Percentiles rank a stretch among this genome's conserved stretches.
These are phyloP conservation scores for Passiflora organensis DNA, from an alignment of 345 rosid species.

Conservation along the genomic window DNA sequence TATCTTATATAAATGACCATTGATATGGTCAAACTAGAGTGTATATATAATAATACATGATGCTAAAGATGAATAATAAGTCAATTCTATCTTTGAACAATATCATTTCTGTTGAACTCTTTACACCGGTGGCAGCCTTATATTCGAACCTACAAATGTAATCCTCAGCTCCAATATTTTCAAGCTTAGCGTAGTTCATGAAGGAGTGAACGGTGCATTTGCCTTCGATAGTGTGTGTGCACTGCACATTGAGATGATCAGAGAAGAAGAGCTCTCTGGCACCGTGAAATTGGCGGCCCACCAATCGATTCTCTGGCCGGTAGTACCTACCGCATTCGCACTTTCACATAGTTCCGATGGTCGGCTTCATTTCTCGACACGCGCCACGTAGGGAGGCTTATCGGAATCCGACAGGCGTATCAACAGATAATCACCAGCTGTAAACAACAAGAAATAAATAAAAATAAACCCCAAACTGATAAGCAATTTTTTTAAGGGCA, in stretches of 20 bases:
- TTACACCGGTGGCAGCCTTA: slow-evolving; percentile 79
- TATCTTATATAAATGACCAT: no score
- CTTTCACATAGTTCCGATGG: slow-evolving; percentile 65
- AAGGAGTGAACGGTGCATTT: slow-evolving; percentile 77
- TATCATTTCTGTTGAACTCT: no score
- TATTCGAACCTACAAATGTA: slow-evolving; percentile 76
- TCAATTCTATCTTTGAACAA: no score
- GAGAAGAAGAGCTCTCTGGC: slow-evolving; percentile 76
- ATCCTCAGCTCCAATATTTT: slow-evolving; percentile 79
- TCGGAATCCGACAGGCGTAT: slow-evolving; percentile 78
- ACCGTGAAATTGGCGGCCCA: slow-evolving; percentile 82
- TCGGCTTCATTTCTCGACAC: slow-evolving; percentile 77
- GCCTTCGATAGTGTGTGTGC: slow-evolving; percentile 79
- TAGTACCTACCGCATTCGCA: slow-evolving; percentile 77
- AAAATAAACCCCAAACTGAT: not conserved
- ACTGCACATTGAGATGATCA: slow-evolving; percentile 66
- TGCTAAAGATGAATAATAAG: no score
- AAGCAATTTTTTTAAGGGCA: not conserved
- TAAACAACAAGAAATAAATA: slow-evolving; percentile 10
- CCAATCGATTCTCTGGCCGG: slow-evolving; percentile 82
- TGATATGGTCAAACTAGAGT: no score
- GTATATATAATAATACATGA: no score
- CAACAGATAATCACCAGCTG: slow-evolving; percentile 74
- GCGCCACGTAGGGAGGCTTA: slow-evolving; percentile 80
- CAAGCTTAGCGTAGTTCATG: slow-evolving; percentile 76